These are phyloP conservation scores for Cryptococcus sp. DNA, from an alignment of 1,284 basidiomycete genomes.

Conservation along the genomic window DNA sequence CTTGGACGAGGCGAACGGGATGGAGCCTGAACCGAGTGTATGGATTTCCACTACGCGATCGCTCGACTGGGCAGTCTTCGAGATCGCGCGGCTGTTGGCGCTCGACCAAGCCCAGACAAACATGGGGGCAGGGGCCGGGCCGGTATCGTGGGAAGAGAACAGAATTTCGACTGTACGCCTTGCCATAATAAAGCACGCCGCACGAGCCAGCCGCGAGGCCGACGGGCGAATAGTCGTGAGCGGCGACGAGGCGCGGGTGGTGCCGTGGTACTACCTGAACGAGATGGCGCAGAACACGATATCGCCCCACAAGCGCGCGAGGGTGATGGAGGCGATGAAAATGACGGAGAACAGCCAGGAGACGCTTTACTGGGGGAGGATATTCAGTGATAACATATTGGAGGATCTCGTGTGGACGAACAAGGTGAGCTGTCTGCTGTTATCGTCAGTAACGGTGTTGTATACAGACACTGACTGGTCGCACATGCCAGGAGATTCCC, in stretches of 20 bases:
- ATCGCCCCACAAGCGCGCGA: background rate
- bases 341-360: constrained; percentile 8
- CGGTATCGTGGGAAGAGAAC: background rate
- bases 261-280: background rate
- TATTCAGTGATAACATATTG: constrained; percentile 18
- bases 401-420: constrained; percentile 18
- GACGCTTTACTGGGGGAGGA: constrained; percentile 23
- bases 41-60: constrained; percentile 13
- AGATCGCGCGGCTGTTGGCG: constrained; percentile 6
- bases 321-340: background rate
- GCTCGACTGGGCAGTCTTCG: constrained; percentile 16
- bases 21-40: background rate
- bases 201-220: background rate
- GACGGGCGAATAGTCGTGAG: background rate
- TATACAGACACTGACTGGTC: background rate
- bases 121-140: too few relatives aligned
- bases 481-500: constrained; percentile 6
- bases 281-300: background rate
- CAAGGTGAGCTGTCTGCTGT: constrained; percentile 9
- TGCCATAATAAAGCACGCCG: constrained; percentile 1
- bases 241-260: background rate
- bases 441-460: background rate
- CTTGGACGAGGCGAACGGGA: background rate
- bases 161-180: background rate
- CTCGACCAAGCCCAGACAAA: background rate